Evolutionary conservation across 208 protist genomes (phyloP).

Genomic region (Kentomonas sorsogonicus): DNA sequence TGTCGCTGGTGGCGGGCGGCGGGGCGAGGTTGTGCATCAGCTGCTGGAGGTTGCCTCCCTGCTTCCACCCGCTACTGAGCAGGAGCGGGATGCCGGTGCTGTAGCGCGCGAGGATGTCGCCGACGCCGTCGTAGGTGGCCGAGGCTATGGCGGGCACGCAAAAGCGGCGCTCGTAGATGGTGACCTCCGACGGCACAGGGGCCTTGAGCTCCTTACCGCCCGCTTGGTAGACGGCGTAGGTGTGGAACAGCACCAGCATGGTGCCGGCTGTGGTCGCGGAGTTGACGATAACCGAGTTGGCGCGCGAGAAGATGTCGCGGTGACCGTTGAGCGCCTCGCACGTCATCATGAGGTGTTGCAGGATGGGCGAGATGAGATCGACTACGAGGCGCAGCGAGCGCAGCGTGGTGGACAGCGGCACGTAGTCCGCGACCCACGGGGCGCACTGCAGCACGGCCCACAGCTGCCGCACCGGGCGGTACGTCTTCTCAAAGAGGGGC

Average conservation of each 20-base stretch:
- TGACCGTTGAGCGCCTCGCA: slow-evolving; percentile 48
- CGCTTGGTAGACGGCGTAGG: too few relatives aligned
- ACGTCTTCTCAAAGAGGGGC: slow-evolving; percentile 63
- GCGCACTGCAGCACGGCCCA: slow-evolving; percentile 67
- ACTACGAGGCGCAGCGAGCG: slow-evolving; percentile 65
- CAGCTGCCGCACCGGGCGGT: slow-evolving; percentile 63
- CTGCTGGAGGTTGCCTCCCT: slow-evolving; percentile 11
- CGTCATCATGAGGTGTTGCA: slow-evolving; percentile 84
- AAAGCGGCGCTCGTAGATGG: slow-evolving; percentile 15
- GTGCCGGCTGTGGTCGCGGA: slow-evolving; percentile 58
- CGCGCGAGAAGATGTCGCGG: slow-evolving; percentile 62
- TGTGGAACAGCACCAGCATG: slow-evolving; percentile 61
- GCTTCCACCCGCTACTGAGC: slow-evolving; percentile 26
- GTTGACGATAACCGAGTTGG: slow-evolving; percentile 76
- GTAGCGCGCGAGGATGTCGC: slow-evolving; percentile 46
- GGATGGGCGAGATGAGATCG: slow-evolving; percentile 66
- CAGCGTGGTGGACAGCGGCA: slow-evolving; percentile 40
- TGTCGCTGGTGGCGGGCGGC: slow-evolving; percentile 14
- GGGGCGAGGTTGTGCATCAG: slow-evolving; percentile 35
- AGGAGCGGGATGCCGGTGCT: slow-evolving; percentile 26
- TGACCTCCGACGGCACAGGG: slow-evolving; percentile 11
- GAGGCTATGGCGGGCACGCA: slow-evolving; percentile 31
- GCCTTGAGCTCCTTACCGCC: too few relatives aligned
- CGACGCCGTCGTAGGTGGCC: slow-evolving; percentile 42
- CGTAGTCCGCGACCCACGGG: slow-evolving; percentile 75